Conservation (phyloP, 2,329 filamentous ascomycete genomes). For the Ascochyta pisi region DNA sequence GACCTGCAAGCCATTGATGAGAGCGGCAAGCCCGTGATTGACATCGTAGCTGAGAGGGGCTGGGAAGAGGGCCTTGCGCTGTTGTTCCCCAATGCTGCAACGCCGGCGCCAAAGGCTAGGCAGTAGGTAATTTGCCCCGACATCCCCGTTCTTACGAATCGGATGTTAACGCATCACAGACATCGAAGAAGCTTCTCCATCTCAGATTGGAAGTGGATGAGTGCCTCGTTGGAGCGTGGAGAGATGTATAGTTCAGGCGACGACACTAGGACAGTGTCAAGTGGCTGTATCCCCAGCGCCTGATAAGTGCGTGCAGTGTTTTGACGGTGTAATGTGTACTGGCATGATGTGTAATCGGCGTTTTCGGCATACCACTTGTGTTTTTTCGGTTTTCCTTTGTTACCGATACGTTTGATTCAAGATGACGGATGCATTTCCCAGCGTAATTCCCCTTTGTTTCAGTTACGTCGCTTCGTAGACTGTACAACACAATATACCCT, state of each 20-base stretch:
- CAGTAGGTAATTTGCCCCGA: slow-evolving; percentile 35
- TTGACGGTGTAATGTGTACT: slow-evolving; percentile 4
- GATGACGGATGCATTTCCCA: slow-evolving; percentile 2
- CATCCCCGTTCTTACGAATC: neutral
- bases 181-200: slow-evolving; percentile 25
- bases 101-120: slow-evolving; percentile 23
- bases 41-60: slow-evolving; percentile 45
- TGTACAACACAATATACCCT: neutral
- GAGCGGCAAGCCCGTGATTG: slow-evolving; percentile 37
- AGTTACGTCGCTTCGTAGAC: neutral
- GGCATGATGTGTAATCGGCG: slow-evolving; percentile 10
- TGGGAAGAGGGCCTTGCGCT: slow-evolving; percentile 47
- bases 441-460: slow-evolving; percentile 4
- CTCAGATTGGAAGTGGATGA: slow-evolving; percentile 29
- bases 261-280: slow-evolving; percentile 20
- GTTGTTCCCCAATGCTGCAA: slow-evolving; percentile 37
- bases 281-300: slow-evolving; percentile 11
- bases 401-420: neutral
- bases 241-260: slow-evolving; percentile 7
- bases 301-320: neutral
- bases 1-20: slow-evolving; percentile 43
- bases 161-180: slow-evolving; percentile 2
- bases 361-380: slow-evolving; percentile 12
- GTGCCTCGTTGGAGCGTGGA: slow-evolving; percentile 15
- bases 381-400: neutral